Percentiles rank a stretch among this genome's conserved stretches.
phyloP scores from a whole-genome alignment of 2,329 filamentous ascomycete species.

The Zymoseptoria pseudotritici region DNA sequence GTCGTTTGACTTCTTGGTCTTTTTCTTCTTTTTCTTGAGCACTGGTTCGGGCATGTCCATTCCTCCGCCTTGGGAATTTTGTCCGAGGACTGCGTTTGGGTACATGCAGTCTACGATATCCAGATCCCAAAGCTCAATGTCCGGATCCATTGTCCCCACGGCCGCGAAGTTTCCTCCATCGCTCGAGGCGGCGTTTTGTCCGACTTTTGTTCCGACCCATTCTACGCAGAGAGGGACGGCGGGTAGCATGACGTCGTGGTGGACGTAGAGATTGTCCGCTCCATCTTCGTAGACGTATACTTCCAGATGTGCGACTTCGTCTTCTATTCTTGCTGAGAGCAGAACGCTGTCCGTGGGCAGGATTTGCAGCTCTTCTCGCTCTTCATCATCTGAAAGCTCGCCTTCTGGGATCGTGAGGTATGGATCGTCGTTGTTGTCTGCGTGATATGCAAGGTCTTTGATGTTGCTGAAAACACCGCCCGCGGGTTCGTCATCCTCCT shows the following conservation, averaged over 20 bases:
- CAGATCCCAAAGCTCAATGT: conserved; percentile 97
- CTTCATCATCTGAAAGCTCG: conserved; percentile 64
- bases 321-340: conserved; percentile 87
- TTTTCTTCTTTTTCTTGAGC: conserved; percentile 86
- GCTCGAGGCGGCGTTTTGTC: conserved; percentile 53
- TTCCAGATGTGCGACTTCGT: conserved; percentile 92
- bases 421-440: conserved; percentile 88
- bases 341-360: conserved; percentile 88
- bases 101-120: conserved; percentile 98
- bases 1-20: conserved; percentile 79
- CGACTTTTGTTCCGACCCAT: conserved; percentile 89
- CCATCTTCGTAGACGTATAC: conserved; percentile 96
- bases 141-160: conserved; percentile 92
- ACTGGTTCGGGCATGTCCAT: conserved; percentile 16
- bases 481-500: conserved; percentile 51
- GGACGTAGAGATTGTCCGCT: conserved; percentile 94
- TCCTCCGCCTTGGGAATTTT: conserved; percentile 33
- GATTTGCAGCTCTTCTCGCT: conserved; percentile 89
- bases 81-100: conserved; percentile 88
- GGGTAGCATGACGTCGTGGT: conserved; percentile 98
- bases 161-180: conserved; percentile 83
- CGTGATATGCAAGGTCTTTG: conserved; percentile 87
- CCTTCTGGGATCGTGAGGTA: conserved; percentile 83
- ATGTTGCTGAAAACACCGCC: conserved; percentile 86
- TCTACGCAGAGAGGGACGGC: conserved; percentile 92